A percentile compares a stretch with the other conserved stretches of the same genome.
Conservation (phyloP, 2,329 filamentous ascomycete species). For the Botrytis cinerea region DNA sequence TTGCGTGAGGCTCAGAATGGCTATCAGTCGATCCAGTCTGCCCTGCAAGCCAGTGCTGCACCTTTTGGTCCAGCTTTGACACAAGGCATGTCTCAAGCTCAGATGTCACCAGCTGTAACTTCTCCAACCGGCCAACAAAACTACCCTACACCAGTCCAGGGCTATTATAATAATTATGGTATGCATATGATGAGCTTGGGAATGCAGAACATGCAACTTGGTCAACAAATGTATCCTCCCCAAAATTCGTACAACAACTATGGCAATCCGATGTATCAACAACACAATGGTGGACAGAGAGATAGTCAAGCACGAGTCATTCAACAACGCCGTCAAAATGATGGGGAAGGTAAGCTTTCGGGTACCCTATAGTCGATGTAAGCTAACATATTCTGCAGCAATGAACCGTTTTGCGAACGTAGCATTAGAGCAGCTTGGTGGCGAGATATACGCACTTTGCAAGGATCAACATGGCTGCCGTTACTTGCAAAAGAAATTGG, state of each 20-base stretch:
- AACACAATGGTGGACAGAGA: slow-evolving; percentile 53
- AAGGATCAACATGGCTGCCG: slow-evolving; percentile 98
- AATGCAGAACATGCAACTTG: slow-evolving; percentile 66
- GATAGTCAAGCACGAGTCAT: slow-evolving; percentile 78
- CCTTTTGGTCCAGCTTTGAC: slow-evolving; percentile 71
- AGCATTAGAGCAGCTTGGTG: slow-evolving; percentile 75
- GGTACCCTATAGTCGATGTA: background rate
- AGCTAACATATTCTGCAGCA: slow-evolving; percentile 44
- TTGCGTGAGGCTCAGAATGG: slow-evolving; percentile 49
- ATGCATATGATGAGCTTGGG: slow-evolving; percentile 66
- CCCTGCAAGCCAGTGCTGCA: slow-evolving; percentile 76
- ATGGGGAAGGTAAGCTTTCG: slow-evolving; percentile 62
- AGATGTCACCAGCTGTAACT: slow-evolving; percentile 34
- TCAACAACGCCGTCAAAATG: slow-evolving; percentile 72
- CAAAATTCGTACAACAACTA: slow-evolving; percentile 54
- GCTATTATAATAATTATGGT: slow-evolving; percentile 45
- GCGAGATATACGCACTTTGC: slow-evolving; percentile 86
- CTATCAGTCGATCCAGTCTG: slow-evolving; percentile 66
- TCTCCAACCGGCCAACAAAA: slow-evolving; percentile 37
- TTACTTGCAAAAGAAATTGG: slow-evolving; percentile 94
- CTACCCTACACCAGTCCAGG: slow-evolving; percentile 34
- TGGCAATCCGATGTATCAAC: slow-evolving; percentile 33
- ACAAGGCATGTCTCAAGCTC: slow-evolving; percentile 40
- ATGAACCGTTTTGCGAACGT: slow-evolving; percentile 84
- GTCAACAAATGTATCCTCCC: slow-evolving; percentile 54